A percentile compares a stretch with the other conserved stretches of the same genome.
Evolutionary conservation across 2,329 filamentous ascomycete genomes (phyloP).

Genomic region (Epichloe typhina): DNA sequence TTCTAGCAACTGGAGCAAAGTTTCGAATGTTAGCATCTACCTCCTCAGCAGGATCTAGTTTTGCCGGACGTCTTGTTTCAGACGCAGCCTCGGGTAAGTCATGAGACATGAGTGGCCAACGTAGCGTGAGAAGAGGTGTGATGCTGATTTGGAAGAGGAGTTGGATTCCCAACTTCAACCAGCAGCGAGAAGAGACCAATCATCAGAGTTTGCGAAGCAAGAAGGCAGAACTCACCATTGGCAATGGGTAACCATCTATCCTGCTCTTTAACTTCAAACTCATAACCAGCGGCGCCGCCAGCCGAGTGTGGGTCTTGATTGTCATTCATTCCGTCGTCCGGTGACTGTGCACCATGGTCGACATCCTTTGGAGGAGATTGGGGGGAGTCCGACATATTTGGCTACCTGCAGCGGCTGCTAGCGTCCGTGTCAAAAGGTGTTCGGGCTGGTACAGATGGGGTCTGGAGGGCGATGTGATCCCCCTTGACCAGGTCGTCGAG

Average conservation of each 20-base stretch:
- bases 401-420: slow-evolving; percentile 53
- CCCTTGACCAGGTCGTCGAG: slow-evolving; percentile 45
- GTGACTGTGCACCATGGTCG: slow-evolving; percentile 84
- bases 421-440: slow-evolving; percentile 45
- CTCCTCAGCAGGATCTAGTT: slow-evolving; percentile 35
- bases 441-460: slow-evolving; percentile 43
- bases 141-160: slow-evolving; percentile 13
- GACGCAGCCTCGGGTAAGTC: slow-evolving; percentile 40
- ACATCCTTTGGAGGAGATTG: slow-evolving; percentile 89
- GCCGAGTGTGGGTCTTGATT: slow-evolving; percentile 63
- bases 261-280: slow-evolving; percentile 99
- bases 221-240: slow-evolving; percentile 70
- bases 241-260: slow-evolving; percentile 99
- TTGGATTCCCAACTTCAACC: neutral
- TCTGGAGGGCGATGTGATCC: slow-evolving; percentile 38
- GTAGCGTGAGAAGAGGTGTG: slow-evolving; percentile 17
- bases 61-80: slow-evolving; percentile 33
- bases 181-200: neutral
- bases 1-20: slow-evolving; percentile 90
- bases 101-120: slow-evolving; percentile 42
- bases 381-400: slow-evolving; percentile 80
- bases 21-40: slow-evolving; percentile 90
- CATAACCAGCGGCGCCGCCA: slow-evolving; percentile 53
- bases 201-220: slow-evolving; percentile 11
- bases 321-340: slow-evolving; percentile 94